A percentile compares a stretch with the other conserved stretches of the same genome.
Evolutionary conservation across 495 filamentous ascomycete genomes (phyloP).

Genomic region (Penicillium lividum): DNA sequence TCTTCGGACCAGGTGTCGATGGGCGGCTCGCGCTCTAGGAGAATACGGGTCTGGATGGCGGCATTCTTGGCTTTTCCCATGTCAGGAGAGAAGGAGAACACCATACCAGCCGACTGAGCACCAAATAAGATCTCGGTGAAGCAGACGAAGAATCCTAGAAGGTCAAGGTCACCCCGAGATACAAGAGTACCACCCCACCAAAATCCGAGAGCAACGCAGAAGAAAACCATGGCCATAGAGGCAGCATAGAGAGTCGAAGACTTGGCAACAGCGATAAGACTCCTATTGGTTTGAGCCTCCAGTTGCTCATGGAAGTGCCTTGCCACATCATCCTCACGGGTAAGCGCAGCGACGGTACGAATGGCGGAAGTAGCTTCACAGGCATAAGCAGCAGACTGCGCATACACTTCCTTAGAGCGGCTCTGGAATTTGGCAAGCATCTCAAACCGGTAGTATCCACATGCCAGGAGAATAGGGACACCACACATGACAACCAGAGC

Average conservation of each 20-base stretch:
- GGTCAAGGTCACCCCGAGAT: conserved; percentile 63
- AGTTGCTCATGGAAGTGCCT: conserved; percentile 69
- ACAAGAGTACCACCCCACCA: conserved; percentile 90
- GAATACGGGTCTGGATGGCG: conserved; percentile 68
- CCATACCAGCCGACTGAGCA: conserved; percentile 79
- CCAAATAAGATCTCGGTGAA: conserved; percentile 80
- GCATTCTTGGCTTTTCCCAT: conserved; percentile 89
- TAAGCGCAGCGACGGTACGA: conserved; percentile 88
- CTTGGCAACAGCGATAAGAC: conserved; percentile 63
- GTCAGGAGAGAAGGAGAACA: conserved; percentile 83
- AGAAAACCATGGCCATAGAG: conserved; percentile 78
- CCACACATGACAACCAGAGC: conserved; percentile 79
- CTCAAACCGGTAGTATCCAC: conserved; percentile 85
- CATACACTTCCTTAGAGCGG: conserved; percentile 69
- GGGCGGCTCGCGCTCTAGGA: conserved; percentile 75
- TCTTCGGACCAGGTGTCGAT: conserved; percentile 84
- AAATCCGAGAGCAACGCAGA: conserved; percentile 85
- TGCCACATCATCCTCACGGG: conserved; percentile 79
- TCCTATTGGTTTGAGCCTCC: conserved; percentile 58
- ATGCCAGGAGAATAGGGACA: conserved; percentile 73
- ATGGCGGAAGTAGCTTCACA: conserved; percentile 91
- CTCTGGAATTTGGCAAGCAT: conserved; percentile 75
- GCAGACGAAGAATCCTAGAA: conserved; percentile 84
- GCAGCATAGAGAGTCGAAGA: conserved; percentile 75
- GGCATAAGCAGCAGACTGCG: conserved; percentile 75